Percentiles rank a stretch among this genome's conserved stretches.
Evolutionary conservation across 1,284 basidiomycete genomes (phyloP).

Genomic region (Irpex sp.): DNA sequence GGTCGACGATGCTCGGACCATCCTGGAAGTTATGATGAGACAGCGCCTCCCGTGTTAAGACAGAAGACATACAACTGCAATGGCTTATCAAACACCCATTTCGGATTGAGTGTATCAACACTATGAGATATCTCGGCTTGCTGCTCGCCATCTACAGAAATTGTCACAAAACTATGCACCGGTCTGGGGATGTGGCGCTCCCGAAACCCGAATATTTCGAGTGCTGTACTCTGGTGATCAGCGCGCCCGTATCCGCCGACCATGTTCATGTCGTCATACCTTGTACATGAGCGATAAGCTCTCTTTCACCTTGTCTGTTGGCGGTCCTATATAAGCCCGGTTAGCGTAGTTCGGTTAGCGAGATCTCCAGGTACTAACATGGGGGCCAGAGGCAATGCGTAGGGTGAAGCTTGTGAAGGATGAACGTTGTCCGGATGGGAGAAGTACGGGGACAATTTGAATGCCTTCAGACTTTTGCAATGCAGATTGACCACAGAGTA

Average conservation of each 20-base stretch:
- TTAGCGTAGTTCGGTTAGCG: neutral
- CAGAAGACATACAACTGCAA: constrained; percentile 1
- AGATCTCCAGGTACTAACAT: neutral
- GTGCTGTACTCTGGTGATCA: neutral
- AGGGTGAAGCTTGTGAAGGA: neutral
- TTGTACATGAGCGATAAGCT: constrained; percentile 1
- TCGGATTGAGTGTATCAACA: neutral
- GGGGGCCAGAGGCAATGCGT: neutral
- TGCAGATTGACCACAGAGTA: too few species aligned
- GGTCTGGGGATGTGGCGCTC: constrained; percentile 5
- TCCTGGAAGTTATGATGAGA: neutral
- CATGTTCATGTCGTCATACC: neutral
- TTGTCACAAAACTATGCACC: constrained; percentile 7
- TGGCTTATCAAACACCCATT: constrained; percentile 3
- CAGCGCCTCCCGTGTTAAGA: neutral
- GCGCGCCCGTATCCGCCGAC: neutral
- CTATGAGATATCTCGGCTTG: constrained; percentile 3
- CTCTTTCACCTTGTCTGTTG: neutral
- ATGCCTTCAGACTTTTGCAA: too few species aligned
- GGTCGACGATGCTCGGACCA: constrained; percentile 8
- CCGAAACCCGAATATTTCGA: neutral
- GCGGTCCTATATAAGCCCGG: neutral
- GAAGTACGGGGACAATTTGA: too few species aligned
- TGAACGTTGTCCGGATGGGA: neutral
- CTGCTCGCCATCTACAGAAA: constrained; percentile 11